These are phyloP conservation scores for Curvularia hawaiiensis DNA, from an alignment of 2,329 filamentous ascomycete genomes.

Conservation along the genomic window DNA sequence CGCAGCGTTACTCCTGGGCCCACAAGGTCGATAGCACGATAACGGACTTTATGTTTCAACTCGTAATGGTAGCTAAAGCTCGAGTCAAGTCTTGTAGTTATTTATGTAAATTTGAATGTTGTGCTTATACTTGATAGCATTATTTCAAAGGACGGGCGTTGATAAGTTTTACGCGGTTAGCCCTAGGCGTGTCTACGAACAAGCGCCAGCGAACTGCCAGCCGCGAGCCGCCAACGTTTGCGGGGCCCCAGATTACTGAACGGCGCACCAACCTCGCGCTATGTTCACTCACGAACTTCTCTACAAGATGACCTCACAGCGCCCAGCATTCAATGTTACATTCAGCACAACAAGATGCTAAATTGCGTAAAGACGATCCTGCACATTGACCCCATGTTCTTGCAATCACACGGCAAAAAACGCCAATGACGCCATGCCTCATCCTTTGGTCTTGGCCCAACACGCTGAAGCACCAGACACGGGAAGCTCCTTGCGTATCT, in stretches of 20 bases:
- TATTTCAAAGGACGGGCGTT: not conserved
- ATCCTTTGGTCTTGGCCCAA: conserved; percentile 25
- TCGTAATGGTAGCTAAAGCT: not conserved
- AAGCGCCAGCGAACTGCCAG: not conserved
- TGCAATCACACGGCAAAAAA: conserved; percentile 6
- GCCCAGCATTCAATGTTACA: not conserved
- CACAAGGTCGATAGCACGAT: conserved; percentile 9
- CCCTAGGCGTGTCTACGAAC: not conserved
- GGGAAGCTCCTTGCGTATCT: conserved; percentile 10
- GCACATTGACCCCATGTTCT: not conserved
- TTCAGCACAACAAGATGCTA: not conserved
- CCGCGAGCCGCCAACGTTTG: not conserved
- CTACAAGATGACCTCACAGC: not conserved
- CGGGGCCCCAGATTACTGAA: not conserved
- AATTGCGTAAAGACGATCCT: not conserved
- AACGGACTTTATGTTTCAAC: not conserved
- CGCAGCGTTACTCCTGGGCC: conserved; percentile 25
- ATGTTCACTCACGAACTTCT: not conserved
- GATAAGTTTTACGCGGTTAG: not conserved
- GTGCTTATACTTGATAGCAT: not conserved
- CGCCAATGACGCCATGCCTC: conserved; percentile 30
- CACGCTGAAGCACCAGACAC: conserved; percentile 13
- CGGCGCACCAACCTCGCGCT: not conserved
- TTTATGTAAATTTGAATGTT: not conserved
- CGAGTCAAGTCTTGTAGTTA: not conserved